Evolutionary conservation across 2,329 filamentous ascomycete species (phyloP).

Genomic region (Septoria petroselini): DNA sequence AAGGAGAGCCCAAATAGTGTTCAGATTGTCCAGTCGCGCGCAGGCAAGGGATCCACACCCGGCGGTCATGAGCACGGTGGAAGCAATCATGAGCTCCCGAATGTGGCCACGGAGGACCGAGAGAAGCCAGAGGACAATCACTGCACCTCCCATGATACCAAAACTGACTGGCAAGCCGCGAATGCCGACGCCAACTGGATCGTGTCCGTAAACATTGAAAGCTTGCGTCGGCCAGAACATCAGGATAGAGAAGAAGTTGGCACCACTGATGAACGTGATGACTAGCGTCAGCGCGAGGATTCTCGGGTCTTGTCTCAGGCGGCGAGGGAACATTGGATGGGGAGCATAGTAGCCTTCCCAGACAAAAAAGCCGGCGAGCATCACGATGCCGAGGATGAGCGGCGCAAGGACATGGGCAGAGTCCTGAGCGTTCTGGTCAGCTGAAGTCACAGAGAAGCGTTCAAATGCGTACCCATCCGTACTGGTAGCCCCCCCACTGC

Average conservation of each 20-base stretch:
- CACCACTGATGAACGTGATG: slow-evolving; percentile 41
- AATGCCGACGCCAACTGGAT: slow-evolving; percentile 62
- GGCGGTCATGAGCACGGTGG: slow-evolving; percentile 64
- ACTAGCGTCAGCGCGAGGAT: slow-evolving; percentile 39
- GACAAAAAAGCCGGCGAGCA: slow-evolving; percentile 36
- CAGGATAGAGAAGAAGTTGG: slow-evolving; percentile 43
- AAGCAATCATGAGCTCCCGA: slow-evolving; percentile 58
- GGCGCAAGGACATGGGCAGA: slow-evolving; percentile 36
- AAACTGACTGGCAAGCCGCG: slow-evolving; percentile 63
- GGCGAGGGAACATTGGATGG: slow-evolving; percentile 32
- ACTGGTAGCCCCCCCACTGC: slow-evolving; percentile 30
- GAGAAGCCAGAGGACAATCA: slow-evolving; percentile 58
- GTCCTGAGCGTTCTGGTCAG: too few species aligned
- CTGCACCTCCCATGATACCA: slow-evolving; percentile 60
- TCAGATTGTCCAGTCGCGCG: slow-evolving; percentile 34
- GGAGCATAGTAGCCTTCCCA: slow-evolving; percentile 35
- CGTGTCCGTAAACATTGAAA: slow-evolving; percentile 46
- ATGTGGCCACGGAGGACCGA: slow-evolving; percentile 58
- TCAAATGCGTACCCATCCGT: neutral
- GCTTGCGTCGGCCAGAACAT: slow-evolving; percentile 39
- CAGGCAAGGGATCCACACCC: slow-evolving; percentile 41
- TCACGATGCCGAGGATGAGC: slow-evolving; percentile 34
- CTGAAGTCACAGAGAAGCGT: neutral
- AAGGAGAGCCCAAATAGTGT: slow-evolving; percentile 31
- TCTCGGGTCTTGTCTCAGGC: slow-evolving; percentile 31